Percentiles rank a stretch among this genome's conserved stretches.
phyloP scores from a whole-genome alignment of 257 asterid genomes.

The Sherardia arvensis region DNA sequence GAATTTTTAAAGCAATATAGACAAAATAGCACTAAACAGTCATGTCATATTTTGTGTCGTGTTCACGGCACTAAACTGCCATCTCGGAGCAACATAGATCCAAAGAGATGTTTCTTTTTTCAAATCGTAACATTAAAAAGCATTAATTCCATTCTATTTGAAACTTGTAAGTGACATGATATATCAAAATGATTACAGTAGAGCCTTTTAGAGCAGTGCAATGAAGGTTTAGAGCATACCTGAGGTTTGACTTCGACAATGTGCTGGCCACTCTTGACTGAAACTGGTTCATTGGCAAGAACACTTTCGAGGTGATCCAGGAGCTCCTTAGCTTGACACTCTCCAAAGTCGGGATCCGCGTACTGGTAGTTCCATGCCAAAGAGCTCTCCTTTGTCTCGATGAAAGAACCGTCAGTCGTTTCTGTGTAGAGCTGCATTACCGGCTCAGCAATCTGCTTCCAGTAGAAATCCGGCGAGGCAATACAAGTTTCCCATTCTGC shows the following conservation, averaged over 20 bases:
- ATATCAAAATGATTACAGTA: background rate
- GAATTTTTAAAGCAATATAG: too few relatives aligned
- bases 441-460: conserved; percentile 90
- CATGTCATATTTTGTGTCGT: too few relatives aligned
- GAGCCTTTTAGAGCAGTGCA: background rate
- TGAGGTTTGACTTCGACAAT: conserved; percentile 85
- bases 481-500: conserved; percentile 71
- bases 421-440: conserved; percentile 73
- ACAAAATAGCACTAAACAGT: too few relatives aligned
- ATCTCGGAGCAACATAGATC: too few relatives aligned
- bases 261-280: conserved; percentile 72
- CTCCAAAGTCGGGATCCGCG: conserved; percentile 81
- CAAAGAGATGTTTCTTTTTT: too few relatives aligned
- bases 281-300: conserved; percentile 76
- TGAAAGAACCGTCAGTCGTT: conserved; percentile 82
- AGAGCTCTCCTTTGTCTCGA: conserved; percentile 59
- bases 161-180: background rate
- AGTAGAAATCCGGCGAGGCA: conserved; percentile 54
- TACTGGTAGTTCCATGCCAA: conserved; percentile 83
- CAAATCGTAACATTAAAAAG: background rate
- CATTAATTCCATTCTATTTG: too few relatives aligned
- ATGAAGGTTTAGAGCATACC: conserved; percentile 28
- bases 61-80: too few relatives aligned
- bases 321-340: conserved; percentile 83
- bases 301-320: conserved; percentile 77